These are phyloP conservation scores for Ricinus communis DNA, from an alignment of 345 rosid genomes.

Conservation along the genomic window DNA sequence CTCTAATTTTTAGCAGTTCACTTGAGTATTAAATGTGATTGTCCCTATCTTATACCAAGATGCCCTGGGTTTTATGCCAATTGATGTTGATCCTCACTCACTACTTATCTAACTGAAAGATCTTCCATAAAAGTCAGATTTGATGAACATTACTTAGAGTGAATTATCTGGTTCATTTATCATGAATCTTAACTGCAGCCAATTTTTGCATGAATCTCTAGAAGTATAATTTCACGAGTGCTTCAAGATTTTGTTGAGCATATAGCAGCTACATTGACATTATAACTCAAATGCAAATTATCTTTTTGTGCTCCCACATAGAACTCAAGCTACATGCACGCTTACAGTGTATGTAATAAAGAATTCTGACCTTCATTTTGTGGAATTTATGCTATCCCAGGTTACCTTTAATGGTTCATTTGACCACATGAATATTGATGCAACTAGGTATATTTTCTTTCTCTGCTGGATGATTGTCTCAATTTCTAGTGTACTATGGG, in stretches of 20 bases:
- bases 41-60: neutral
- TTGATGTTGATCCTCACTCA: neutral
- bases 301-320: too few relatives aligned
- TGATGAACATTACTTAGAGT: neutral
- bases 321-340: neutral
- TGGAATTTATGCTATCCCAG: slow-evolving; percentile 36
- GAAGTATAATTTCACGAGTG: too few relatives aligned
- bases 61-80: neutral
- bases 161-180: neutral
- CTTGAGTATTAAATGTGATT: neutral
- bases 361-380: slow-evolving; percentile 15
- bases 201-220: neutral
- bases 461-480: slow-evolving; percentile 11
- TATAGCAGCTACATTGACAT: too few relatives aligned
- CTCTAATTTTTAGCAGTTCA: too few relatives aligned
- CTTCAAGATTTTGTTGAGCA: too few relatives aligned
- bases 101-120: neutral
- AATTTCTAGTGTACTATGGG: neutral
- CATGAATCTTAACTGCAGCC: neutral
- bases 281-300: too few relatives aligned
- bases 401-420: slow-evolving; percentile 96
- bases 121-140: neutral
- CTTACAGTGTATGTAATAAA: neutral
- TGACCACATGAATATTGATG: slow-evolving; percentile 94
- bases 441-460: slow-evolving; percentile 66